These are phyloP conservation scores for Fusarium continuum DNA, from an alignment of 2,329 filamentous ascomycete genomes.

Conservation along the genomic window DNA sequence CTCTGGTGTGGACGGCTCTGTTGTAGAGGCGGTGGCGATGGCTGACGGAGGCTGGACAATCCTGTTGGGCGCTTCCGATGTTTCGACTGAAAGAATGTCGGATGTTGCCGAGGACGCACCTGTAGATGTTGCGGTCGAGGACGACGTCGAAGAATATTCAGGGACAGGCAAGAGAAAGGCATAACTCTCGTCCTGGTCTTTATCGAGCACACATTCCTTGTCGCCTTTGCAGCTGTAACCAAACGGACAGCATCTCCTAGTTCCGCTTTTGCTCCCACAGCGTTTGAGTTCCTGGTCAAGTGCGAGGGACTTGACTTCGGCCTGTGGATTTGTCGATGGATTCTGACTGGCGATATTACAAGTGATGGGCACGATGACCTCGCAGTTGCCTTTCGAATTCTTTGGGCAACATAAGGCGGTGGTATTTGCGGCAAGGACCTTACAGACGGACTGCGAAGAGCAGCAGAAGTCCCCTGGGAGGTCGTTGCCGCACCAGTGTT, in stretches of 20 bases:
- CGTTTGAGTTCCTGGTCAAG: conserved; percentile 28
- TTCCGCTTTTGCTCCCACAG: conserved; percentile 31
- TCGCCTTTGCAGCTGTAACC: conserved; percentile 37
- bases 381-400: conserved; percentile 25
- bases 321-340: conserved; percentile 21
- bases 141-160: conserved; percentile 12
- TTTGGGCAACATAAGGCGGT: conserved; percentile 41
- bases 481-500: conserved; percentile 31
- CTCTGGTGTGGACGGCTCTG: conserved; percentile 15
- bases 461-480: conserved; percentile 40
- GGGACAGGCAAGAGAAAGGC: conserved; percentile 33
- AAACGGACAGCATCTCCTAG: conserved; percentile 38
- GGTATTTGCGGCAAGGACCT: conserved; percentile 41
- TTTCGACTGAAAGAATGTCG: conserved; percentile 29
- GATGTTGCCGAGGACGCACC: neutral
- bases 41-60: conserved; percentile 17
- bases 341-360: conserved; percentile 36
- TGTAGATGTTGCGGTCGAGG: conserved; percentile 12
- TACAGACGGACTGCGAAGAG: conserved; percentile 26
- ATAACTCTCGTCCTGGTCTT: conserved; percentile 35
- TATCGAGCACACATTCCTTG: conserved; percentile 32
- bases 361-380: conserved; percentile 35
- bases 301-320: conserved; percentile 36
- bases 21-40: conserved; percentile 3
- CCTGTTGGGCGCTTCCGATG: conserved; percentile 26